Percentiles rank a stretch among this genome's conserved stretches.
These are phyloP conservation scores for Leptodontidium sp. DNA, from an alignment of 2,329 filamentous ascomycete species.

Conservation along the genomic window DNA sequence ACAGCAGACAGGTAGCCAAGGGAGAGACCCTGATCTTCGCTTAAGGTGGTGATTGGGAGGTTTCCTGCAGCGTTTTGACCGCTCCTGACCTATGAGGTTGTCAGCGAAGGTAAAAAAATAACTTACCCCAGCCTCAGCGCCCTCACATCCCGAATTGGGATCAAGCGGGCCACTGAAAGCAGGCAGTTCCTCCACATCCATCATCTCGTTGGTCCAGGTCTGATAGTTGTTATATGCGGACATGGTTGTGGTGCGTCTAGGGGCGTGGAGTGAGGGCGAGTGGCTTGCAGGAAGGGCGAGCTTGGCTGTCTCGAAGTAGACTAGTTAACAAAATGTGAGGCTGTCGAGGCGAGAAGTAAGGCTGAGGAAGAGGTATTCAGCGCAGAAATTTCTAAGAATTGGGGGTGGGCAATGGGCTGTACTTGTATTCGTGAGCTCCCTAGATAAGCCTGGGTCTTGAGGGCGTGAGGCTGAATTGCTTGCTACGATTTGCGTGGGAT, in stretches of 20 bases:
- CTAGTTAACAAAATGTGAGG: background rate
- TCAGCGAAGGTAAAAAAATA: slow-evolving; percentile 19
- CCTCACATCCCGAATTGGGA: slow-evolving; percentile 11
- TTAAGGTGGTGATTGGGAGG: too few species aligned
- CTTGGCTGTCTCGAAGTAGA: background rate
- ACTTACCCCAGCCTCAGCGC: slow-evolving; percentile 24
- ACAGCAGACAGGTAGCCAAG: background rate
- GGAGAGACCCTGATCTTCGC: background rate
- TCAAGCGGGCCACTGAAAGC: slow-evolving; percentile 2
- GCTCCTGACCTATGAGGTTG: too few species aligned
- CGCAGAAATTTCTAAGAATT: background rate
- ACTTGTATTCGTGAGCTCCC: background rate
- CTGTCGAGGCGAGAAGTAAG: background rate
- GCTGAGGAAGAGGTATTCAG: background rate
- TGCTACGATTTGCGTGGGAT: background rate
- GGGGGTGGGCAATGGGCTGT: background rate
- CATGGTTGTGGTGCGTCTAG: slow-evolving; percentile 14
- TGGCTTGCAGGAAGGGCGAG: slow-evolving; percentile 14
- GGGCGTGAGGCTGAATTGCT: background rate
- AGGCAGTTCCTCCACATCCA: background rate
- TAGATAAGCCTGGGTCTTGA: background rate
- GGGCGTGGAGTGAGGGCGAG: too few species aligned
- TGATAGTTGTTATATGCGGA: slow-evolving; percentile 5
- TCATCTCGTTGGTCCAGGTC: slow-evolving; percentile 13
- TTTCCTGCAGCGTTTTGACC: too few species aligned